Conservation (phyloP, 2,329 filamentous ascomycete species). For the Knoxdaviesia proteae region DNA sequence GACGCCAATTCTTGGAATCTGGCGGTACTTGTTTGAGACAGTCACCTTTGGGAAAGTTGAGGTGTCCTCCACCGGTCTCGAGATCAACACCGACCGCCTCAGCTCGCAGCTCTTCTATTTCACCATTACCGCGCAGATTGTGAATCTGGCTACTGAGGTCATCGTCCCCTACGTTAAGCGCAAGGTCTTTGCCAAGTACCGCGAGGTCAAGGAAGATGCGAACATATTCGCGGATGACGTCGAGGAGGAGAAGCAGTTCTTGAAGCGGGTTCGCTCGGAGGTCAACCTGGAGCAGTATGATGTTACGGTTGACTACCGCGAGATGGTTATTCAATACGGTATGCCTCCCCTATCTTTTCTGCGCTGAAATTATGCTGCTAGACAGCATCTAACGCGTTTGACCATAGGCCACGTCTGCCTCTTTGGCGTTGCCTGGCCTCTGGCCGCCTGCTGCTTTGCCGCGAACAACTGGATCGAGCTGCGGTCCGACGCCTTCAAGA, state of each 20-base stretch:
- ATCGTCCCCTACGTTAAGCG: slow-evolving; percentile 73
- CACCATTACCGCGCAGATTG: slow-evolving; percentile 79
- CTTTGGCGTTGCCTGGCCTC: slow-evolving; percentile 85
- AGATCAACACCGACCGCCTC: slow-evolving; percentile 64
- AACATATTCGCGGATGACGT: slow-evolving; percentile 34
- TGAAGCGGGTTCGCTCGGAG: slow-evolving; percentile 64
- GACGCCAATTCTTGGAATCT: slow-evolving; percentile 69
- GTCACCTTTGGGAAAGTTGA: slow-evolving; percentile 60
- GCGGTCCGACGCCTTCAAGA: slow-evolving; percentile 83
- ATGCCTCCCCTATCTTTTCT: slow-evolving; percentile 9
- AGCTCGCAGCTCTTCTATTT: slow-evolving; percentile 90
- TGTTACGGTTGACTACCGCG: slow-evolving; percentile 73
- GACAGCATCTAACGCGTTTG: not conserved
- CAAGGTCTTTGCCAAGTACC: slow-evolving; percentile 56
- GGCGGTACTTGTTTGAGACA: slow-evolving; percentile 51
- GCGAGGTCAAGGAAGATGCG: slow-evolving; percentile 39
- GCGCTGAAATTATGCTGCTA: not conserved
- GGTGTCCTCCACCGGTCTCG: slow-evolving; percentile 43
- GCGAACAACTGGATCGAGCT: slow-evolving; percentile 95
- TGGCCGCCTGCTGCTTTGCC: slow-evolving; percentile 76
- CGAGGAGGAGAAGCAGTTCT: slow-evolving; percentile 60
- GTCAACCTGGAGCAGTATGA: slow-evolving; percentile 70
- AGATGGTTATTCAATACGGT: slow-evolving; percentile 75
- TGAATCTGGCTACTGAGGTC: slow-evolving; percentile 70
- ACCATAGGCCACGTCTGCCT: slow-evolving; percentile 57